A percentile compares a stretch with the other conserved stretches of the same genome.
These are phyloP conservation scores for Phylloporus rhodoxanthus DNA, from an alignment of 768 basidiomycete genomes.

Conservation along the genomic window DNA sequence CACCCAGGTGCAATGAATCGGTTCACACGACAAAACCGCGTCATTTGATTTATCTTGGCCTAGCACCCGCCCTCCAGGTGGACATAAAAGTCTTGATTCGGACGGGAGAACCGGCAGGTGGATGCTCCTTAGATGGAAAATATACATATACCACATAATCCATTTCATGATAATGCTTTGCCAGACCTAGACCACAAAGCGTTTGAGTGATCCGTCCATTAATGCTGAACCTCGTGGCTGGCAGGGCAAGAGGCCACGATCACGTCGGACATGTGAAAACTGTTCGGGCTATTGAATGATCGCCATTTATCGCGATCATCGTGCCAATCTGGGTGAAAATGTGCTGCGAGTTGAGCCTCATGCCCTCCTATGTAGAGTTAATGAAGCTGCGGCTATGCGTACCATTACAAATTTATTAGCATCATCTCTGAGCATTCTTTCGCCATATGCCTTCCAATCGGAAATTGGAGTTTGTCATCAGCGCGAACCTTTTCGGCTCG, in stretches of 20 bases:
- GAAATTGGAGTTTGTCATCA: conserved; percentile 1
- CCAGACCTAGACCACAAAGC: background rate
- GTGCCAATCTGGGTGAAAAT: conserved; percentile 4
- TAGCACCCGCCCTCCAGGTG: background rate
- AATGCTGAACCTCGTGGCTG: background rate
- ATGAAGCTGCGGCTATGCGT: background rate
- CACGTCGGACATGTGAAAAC: conserved; percentile 22
- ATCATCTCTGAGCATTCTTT: conserved; percentile 9
- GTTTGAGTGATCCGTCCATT: background rate
- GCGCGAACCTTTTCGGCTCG: background rate
- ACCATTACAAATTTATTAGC: conserved; percentile 1
- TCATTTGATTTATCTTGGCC: conserved; percentile 6
- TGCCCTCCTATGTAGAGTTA: background rate
- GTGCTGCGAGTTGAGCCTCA: background rate
- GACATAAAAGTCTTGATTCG: conserved; percentile 5
- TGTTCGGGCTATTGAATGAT: conserved; percentile 16
- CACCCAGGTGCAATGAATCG: conserved; percentile 12
- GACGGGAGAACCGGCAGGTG: conserved; percentile 8
- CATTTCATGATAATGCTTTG: conserved; percentile 15
- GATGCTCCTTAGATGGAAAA: conserved; percentile 11
- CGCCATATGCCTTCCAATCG: conserved; percentile 9
- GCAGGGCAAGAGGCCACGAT: conserved; percentile 15
- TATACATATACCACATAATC: conserved; percentile 28
- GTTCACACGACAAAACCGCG: conserved; percentile 20
- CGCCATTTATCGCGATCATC: conserved; percentile 14